Base-by-base conservation (phyloP, 208 protist genomes). In the Strigomonas culicis region DNA sequence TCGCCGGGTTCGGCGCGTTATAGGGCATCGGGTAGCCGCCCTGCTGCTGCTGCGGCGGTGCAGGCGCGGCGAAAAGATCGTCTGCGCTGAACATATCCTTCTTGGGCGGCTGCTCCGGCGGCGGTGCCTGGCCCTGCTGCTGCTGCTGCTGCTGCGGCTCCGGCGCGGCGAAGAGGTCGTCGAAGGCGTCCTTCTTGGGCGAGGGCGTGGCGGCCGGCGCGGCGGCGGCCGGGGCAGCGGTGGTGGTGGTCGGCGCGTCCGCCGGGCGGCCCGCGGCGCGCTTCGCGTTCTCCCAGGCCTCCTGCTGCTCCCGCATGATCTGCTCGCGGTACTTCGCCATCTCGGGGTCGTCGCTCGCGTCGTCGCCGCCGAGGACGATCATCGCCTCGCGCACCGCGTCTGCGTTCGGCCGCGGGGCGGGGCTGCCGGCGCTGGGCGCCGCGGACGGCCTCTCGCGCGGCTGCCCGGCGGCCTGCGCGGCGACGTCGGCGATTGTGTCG, bases 271-370 rank as follows among this genome's bases (percentile, higher is more conserved):
- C 77, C 0, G 63, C 44, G 10, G 60, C 64, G 24, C 32, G 50
- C 72, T 84, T 86, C 53, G 80, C 79, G 7, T 17, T 46, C 51
- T 70, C 56, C 80, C 81, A 89, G 39, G 79, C 82, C 46, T 88
- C 80, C 72, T 86, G 72, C 62, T 94, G 88, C 74, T 91, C 84
- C 59, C 68, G 64, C 52, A 91, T 88, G 43, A 93, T 74, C 71
- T 66, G 67, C 39, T 64, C 63, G 7, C 76, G 69, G 71, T 84
- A 82, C 58, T 63, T 56, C 1, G 78, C 73, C 79, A 87, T 77
- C 44, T 80, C 74, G 10, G 81, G 74, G 49, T 87, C 77, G 51
- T 79, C 76, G 60, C 78, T 69, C 58, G 67, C 76, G 32, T 32
- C 72, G 50, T 77, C 80, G 41, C 70, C 62, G 47, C 77, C 82